phyloP scores from a whole-genome alignment of 1,284 basidiomycete genomes.

The Fomitiporia mediterranea region DNA sequence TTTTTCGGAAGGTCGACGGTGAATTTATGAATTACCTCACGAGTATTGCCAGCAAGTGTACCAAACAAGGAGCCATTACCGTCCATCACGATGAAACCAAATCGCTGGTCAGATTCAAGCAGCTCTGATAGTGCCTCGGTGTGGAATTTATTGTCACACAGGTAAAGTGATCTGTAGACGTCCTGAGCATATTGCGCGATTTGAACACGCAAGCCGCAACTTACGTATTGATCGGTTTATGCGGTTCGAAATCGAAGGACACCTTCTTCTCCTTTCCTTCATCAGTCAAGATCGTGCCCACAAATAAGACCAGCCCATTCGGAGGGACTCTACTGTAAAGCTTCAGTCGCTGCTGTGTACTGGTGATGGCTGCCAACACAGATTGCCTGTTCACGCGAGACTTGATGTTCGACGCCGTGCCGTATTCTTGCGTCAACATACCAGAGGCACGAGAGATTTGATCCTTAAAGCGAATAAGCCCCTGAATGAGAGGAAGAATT shows the following conservation, averaged over 20 bases:
- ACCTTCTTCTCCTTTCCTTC: constrained; percentile 99
- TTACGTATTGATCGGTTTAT: constrained; percentile 98
- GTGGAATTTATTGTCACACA: constrained; percentile 99
- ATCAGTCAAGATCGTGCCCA: constrained; percentile 96
- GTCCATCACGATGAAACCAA: constrained; percentile 99
- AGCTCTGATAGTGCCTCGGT: constrained; percentile 96
- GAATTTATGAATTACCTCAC: constrained; percentile 97
- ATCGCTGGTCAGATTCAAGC: constrained; percentile 95
- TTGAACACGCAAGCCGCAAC: constrained; percentile 28
- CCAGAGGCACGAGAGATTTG: constrained; percentile 92
- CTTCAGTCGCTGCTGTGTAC: constrained; percentile 98
- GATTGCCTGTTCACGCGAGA: constrained; percentile 98
- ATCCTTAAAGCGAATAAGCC: constrained; percentile 47
- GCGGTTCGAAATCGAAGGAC: constrained; percentile 95
- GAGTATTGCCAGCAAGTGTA: constrained; percentile 94
- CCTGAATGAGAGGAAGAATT: neutral
- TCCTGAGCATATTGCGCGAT: constrained; percentile 1
- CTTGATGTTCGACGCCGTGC: constrained; percentile 98
- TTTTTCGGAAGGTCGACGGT: constrained; percentile 99
- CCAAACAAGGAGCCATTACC: constrained; percentile 97
- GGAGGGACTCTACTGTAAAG: constrained; percentile 95
- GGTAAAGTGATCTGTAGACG: constrained; percentile 78
- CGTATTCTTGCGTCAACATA: constrained; percentile 99
- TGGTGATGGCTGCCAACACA: constrained; percentile 96
- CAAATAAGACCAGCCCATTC: constrained; percentile 95